Conservation (phyloP, 176 grass and related monocot species). For the Zoysia pacifica region DNA sequence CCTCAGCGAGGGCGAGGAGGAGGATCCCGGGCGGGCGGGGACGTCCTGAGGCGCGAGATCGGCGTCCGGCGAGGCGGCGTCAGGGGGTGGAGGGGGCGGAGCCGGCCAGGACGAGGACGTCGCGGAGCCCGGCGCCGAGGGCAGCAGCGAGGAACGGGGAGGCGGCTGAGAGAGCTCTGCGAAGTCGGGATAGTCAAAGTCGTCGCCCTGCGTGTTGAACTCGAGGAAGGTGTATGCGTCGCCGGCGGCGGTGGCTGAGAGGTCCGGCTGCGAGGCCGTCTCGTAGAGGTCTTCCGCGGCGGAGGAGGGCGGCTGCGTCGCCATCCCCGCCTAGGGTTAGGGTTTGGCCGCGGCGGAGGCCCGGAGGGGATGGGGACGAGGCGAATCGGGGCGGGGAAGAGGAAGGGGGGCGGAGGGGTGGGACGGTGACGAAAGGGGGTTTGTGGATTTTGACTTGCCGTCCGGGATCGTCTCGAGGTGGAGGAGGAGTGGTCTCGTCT, state of each 20-base stretch:
- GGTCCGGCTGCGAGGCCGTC: constrained; percentile 96
- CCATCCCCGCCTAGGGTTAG: constrained; percentile 67
- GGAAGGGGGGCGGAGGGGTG: not conserved
- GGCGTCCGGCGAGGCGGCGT: constrained; percentile 31
- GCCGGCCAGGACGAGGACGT: constrained; percentile 39
- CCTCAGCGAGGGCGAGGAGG: constrained; percentile 48
- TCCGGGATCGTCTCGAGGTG: too few species aligned
- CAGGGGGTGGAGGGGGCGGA: constrained; percentile 41
- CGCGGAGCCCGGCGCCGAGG: constrained; percentile 13
- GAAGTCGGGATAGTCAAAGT: constrained; percentile 87
- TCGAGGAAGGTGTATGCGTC: constrained; percentile 97
- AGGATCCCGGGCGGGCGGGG: constrained; percentile 39
- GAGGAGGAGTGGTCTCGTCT: not conserved
- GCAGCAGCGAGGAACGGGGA: constrained; percentile 58
- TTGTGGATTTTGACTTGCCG: not conserved
- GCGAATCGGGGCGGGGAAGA: constrained; percentile 33
- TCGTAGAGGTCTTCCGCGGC: constrained; percentile 82
- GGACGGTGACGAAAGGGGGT: constrained; percentile 3
- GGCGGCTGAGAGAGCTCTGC: constrained; percentile 80
- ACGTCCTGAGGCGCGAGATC: constrained; percentile 43
- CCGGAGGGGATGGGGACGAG: constrained; percentile 20
- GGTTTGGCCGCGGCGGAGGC: constrained; percentile 44
- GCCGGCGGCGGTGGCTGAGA: constrained; percentile 47
- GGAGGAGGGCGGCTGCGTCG: constrained; percentile 51
- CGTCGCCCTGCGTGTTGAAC: constrained; percentile 97